Conservation (phyloP, 352 stramenopile genomes). For the Globisporangium mamillatum region DNA sequence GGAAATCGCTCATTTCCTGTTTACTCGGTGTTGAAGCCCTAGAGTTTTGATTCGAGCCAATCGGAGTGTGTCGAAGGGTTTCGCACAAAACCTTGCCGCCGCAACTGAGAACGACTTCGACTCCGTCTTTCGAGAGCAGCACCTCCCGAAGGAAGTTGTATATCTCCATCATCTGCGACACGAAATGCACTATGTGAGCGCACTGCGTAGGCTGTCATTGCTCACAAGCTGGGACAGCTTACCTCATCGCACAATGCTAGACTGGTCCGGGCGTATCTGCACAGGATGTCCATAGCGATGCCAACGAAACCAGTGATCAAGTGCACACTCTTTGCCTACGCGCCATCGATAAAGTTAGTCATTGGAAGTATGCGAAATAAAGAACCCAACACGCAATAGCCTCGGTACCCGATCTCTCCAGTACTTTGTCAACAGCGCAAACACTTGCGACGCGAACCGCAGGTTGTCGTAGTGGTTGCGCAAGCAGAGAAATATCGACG, state of each 20-base stretch:
- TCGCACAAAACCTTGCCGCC: conserved; percentile 43
- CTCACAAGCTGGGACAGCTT: conserved; percentile 9
- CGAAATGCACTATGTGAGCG: neutral
- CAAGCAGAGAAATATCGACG: conserved; percentile 66
- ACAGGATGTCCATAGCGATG: conserved; percentile 53
- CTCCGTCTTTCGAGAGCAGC: conserved; percentile 42
- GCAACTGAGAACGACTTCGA: conserved; percentile 44
- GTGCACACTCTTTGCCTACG: conserved; percentile 31
- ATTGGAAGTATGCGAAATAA: neutral
- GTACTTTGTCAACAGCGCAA: conserved; percentile 52
- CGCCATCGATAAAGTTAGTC: neutral
- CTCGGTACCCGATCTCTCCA: conserved; percentile 33
- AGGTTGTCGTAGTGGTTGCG: conserved; percentile 42
- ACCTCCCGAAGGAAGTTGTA: conserved; percentile 66
- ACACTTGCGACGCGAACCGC: conserved; percentile 50
- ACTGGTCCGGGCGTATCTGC: conserved; percentile 11
- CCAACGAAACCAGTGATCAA: conserved; percentile 56
- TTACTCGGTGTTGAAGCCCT: neutral
- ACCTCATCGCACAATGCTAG: conserved; percentile 12
- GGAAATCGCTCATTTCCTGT: neutral
- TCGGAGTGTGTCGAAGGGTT: conserved; percentile 14
- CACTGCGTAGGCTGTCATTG: neutral
- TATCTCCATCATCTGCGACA: conserved; percentile 45
- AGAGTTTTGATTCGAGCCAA: neutral
- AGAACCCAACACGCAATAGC: neutral